Evolutionary conservation across 257 asterid species (phyloP), one percentile per base, ranked within the genome.

Genomic region (Nicotiana obtusifolia): DNA sequence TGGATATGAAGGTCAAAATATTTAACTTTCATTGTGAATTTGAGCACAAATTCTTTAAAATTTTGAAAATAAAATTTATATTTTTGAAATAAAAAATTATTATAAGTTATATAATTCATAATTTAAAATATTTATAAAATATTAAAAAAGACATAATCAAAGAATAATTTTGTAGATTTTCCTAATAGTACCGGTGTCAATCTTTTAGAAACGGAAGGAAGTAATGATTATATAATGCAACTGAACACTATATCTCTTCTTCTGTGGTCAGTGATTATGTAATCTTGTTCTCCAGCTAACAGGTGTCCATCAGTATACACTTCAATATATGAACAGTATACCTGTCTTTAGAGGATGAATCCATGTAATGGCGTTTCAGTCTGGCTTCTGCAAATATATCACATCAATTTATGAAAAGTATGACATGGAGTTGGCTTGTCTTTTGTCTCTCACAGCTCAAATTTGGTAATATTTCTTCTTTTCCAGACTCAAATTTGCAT

Each of bases 281-380:
- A 26, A 17, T 19, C 4, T 67, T 17, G 9, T 67, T 7, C 20
- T 71, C 37, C 30, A 4, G 35, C 5, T n/a, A 44, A 28, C 78
- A 73, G 11, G 60, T 73, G 61, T 47, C 78, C 8, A 5, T 62
- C 35, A 62, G 14, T 22, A 52, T 52, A 54, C 59, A 61, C 64
- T 73, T 64, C 30, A 30, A 30, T 30, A 60, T 15, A 47, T 20
- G 14, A 20, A 17, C 78, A 20, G 6, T 16, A 5, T 5, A 28
- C n/a, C 13, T 5, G 82, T 59, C 88, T 31, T 67, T 49, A 71
- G 92, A 91, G 93, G 92, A 89, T 91, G 95, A 85, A 91, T 82
- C 88, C 80, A 52, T 86, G 83, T 19, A 89, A 91, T 88, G 94
- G 88, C 85, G 31, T 83, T 60, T 61, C 84, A 86, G 85, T 86